phyloP scores from a whole-genome alignment of 768 basidiomycete genomes.

The Trametes cubensis region DNA sequence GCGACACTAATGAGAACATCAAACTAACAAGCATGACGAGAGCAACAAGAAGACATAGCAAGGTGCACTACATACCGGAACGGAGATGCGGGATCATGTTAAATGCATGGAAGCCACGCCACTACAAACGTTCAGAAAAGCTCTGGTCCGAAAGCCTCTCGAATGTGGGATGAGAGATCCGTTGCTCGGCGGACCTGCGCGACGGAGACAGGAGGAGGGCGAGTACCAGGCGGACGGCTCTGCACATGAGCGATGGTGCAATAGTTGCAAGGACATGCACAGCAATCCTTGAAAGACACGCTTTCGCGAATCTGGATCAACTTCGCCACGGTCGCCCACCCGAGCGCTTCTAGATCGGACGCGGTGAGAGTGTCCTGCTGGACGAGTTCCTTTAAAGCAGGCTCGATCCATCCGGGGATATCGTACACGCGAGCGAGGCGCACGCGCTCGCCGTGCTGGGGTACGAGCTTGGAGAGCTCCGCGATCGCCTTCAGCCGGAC shows the following conservation, averaged over 20 bases:
- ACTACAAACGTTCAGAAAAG: no score
- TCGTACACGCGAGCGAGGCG: constrained; percentile 6
- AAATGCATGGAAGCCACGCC: no score
- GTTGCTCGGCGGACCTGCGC: no score
- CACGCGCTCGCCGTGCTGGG: constrained; percentile 13
- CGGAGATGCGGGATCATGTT: no score
- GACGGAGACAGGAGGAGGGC: no score
- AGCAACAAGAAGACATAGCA: no score
- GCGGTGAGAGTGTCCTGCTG: constrained; percentile 12
- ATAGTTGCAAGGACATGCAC: constrained; percentile 19
- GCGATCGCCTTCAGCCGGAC: constrained; percentile 17
- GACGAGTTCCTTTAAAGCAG: constrained; percentile 17
- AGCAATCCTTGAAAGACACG: not conserved
- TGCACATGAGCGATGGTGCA: constrained; percentile 3
- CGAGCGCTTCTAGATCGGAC: constrained; percentile 14
- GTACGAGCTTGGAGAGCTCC: constrained; percentile 6
- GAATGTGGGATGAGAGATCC: no score
- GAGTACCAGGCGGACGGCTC: no score
- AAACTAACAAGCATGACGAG: no score
- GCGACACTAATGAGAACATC: no score
- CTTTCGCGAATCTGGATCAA: constrained; percentile 14
- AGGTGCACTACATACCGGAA: no score
- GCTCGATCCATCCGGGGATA: constrained; percentile 21
- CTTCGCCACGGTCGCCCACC: constrained; percentile 13
- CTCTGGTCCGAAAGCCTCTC: no score